A percentile compares a stretch with the other conserved stretches of the same genome.
Evolutionary conservation across 345 rosid genomes (phyloP).

Genomic region (Populus nigra): DNA sequence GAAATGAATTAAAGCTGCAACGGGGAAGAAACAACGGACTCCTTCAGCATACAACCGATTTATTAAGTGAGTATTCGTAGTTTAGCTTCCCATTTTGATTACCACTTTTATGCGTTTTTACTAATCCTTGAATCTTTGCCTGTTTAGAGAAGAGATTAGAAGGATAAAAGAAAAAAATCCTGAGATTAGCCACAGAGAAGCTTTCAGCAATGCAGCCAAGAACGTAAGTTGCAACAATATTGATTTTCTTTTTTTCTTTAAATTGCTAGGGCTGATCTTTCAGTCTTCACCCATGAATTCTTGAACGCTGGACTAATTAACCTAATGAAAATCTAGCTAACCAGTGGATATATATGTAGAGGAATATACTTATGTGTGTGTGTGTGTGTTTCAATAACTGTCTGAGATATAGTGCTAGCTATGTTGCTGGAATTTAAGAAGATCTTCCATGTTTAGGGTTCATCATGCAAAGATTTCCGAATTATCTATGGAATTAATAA

Average conservation of each 20-base stretch:
- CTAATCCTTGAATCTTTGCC: not conserved
- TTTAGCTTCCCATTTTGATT: not conserved
- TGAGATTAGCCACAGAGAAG: constrained; percentile 11
- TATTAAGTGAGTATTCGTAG: constrained; percentile 8
- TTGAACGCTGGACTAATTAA: not conserved
- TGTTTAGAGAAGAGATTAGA: constrained; percentile 7
- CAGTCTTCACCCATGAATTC: not conserved
- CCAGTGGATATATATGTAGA: not conserved
- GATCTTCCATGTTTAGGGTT: no score
- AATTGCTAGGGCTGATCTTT: not conserved
- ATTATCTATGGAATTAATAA: no score
- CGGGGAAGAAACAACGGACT: constrained; percentile 6
- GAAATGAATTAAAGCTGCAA: not conserved
- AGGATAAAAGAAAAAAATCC: constrained; percentile 9
- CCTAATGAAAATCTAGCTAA: not conserved
- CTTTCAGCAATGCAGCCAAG: constrained; percentile 15
- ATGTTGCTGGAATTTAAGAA: no score
- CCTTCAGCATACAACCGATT: constrained; percentile 15
- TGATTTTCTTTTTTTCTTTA: no score
- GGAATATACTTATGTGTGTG: no score
- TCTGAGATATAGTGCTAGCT: no score
- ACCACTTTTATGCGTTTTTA: not conserved
- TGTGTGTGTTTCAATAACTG: no score
- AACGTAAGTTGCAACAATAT: not conserved
- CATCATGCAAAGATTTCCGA: no score